Evolutionary conservation across 176 grass and related monocot species (phyloP).

Genomic region (Areca catechu): DNA sequence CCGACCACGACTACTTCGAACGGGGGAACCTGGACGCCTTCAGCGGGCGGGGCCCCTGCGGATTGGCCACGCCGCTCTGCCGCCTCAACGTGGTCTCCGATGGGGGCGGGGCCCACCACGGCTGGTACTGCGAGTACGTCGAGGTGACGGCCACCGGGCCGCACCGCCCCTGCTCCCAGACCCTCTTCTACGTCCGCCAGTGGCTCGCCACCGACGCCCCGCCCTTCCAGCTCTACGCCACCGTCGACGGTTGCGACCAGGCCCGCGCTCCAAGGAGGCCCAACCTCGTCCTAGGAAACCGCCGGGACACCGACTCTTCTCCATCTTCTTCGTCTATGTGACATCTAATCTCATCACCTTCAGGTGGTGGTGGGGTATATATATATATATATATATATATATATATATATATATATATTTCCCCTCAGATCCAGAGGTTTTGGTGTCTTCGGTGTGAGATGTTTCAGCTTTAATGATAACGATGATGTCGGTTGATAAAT

Average conservation of each 20-base stretch:
- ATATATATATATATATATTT: too few species aligned
- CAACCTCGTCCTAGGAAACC: too few species aligned
- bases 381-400: too few species aligned
- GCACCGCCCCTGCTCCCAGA: slow-evolving; percentile 15
- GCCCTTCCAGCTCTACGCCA: slow-evolving; percentile 34
- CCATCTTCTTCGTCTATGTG: too few species aligned
- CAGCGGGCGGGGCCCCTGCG: slow-evolving; percentile 28
- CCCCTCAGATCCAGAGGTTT: too few species aligned
- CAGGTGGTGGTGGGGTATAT: too few species aligned
- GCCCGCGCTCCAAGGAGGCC: neutral
- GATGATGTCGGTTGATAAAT: too few species aligned
- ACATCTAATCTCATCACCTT: too few species aligned
- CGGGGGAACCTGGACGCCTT: slow-evolving; percentile 27
- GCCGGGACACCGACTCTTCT: too few species aligned
- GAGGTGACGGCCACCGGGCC: slow-evolving; percentile 29
- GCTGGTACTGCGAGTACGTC: slow-evolving; percentile 27
- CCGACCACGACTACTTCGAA: slow-evolving; percentile 32
- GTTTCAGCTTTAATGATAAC: too few species aligned
- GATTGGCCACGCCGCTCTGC: slow-evolving; percentile 7
- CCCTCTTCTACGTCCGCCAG: slow-evolving; percentile 31
- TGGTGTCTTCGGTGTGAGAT: too few species aligned
- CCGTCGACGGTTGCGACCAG: slow-evolving; percentile 2
- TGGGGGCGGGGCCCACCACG: slow-evolving; percentile 33
- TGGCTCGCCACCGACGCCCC: slow-evolving; percentile 35
- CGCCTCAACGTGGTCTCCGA: slow-evolving; percentile 35